Conservation (phyloP, 2,329 filamentous ascomycete species). For the Fusarium mexicanum region DNA sequence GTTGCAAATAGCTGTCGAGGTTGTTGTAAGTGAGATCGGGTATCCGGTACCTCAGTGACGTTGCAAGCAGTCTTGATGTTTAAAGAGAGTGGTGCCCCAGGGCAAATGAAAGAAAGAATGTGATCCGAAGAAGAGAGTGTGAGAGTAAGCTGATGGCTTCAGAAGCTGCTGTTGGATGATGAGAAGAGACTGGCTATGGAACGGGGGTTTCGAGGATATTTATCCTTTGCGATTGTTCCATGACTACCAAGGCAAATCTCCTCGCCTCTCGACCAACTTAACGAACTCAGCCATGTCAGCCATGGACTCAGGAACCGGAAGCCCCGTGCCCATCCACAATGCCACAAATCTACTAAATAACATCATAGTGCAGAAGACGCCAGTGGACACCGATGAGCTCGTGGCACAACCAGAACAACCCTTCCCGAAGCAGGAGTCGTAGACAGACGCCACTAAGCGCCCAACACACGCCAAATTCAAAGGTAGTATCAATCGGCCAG, state of each 20-base stretch:
- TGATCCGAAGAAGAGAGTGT: constrained; percentile 31
- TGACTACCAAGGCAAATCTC: background rate
- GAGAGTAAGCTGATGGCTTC: constrained; percentile 33
- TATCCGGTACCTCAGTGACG: constrained; percentile 7
- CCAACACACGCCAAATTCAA: constrained; percentile 3
- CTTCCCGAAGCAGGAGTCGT: constrained; percentile 11
- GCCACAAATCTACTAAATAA: background rate
- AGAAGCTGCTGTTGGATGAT: constrained; percentile 38
- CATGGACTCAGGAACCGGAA: constrained; percentile 23
- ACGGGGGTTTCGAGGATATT: constrained; percentile 32
- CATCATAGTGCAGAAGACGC: constrained; percentile 1
- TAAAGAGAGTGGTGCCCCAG: constrained; percentile 38
- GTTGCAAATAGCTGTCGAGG: constrained; percentile 16
- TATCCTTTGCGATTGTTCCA: constrained; percentile 23
- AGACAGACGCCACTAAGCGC: constrained; percentile 33
- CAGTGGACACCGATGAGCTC: background rate
- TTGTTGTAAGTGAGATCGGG: constrained; percentile 5
- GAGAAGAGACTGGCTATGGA: background rate
- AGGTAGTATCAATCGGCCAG: background rate
- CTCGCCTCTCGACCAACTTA: background rate
- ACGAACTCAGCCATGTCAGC: background rate
- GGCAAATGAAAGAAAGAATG: constrained; percentile 16
- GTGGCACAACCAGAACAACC: background rate
- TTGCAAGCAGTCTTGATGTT: constrained; percentile 21
- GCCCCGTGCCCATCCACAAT: constrained; percentile 27